Conservation (phyloP, 2,329 filamentous ascomycete genomes). For the Penicillium sp. region DNA sequence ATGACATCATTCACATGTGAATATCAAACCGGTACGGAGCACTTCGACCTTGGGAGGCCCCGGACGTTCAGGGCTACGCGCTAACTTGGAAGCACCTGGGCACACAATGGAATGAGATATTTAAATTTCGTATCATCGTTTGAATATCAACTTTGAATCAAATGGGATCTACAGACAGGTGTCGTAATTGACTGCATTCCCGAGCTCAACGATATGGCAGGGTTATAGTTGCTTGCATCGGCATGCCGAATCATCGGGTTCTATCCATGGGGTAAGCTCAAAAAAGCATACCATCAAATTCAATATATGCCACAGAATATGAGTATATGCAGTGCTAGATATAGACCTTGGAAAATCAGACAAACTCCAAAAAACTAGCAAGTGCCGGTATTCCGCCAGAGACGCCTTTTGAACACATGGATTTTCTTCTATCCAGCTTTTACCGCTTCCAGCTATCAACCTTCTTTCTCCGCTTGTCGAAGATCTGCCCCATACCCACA, state of each 20-base stretch:
- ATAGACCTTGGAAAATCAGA: constrained; percentile 6
- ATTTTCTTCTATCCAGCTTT: background rate
- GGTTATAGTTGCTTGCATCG: background rate
- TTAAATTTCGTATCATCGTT: no score
- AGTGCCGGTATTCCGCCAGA: constrained; percentile 3
- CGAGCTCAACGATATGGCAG: no score
- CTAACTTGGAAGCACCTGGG: no score
- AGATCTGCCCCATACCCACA: constrained; percentile 66
- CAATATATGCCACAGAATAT: constrained; percentile 1
- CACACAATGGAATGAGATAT: no score
- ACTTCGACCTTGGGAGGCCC: no score
- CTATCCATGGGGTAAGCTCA: background rate
- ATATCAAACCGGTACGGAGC: background rate
- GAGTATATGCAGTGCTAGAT: constrained; percentile 9
- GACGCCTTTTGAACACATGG: constrained; percentile 6
- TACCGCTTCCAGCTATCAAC: constrained; percentile 45
- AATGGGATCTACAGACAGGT: no score
- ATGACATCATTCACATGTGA: constrained; percentile 25
- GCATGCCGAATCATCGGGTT: background rate
- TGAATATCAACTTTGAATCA: no score
- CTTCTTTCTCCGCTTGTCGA: constrained; percentile 48
- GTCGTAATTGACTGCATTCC: no score
- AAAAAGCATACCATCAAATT: background rate
- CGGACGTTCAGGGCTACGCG: background rate
- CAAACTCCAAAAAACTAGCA: constrained; percentile 10